Evolutionary conservation across 2,329 filamentous ascomycete species (phyloP).

Genomic region (Thelonectria rubi): DNA sequence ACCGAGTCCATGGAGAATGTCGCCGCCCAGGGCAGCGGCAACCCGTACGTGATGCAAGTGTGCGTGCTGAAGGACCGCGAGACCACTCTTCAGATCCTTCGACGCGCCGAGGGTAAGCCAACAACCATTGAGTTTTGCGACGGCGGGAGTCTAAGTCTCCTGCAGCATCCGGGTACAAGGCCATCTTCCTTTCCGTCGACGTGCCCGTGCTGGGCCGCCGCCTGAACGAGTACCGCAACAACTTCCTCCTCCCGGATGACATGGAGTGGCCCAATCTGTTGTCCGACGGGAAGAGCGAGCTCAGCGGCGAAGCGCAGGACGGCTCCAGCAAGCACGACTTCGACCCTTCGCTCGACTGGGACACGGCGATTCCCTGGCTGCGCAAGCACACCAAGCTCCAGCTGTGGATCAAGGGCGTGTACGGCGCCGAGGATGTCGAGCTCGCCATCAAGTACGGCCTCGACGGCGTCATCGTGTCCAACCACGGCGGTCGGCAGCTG

Average conservation of each 20-base stretch:
- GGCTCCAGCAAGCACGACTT: conserved; percentile 30
- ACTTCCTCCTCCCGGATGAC: conserved; percentile 59
- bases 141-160: not conserved
- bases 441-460: conserved; percentile 43
- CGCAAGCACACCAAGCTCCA: conserved; percentile 57
- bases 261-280: conserved; percentile 45
- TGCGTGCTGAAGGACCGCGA: conserved; percentile 36
- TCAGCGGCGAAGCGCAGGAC: conserved; percentile 25
- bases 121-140: not conserved
- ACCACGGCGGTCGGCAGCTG: conserved; percentile 41
- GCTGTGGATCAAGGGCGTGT: conserved; percentile 48
- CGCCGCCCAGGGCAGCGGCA: conserved; percentile 29
- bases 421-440: conserved; percentile 45
- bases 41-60: conserved; percentile 40
- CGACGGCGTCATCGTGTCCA: conserved; percentile 43
- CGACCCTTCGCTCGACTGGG: conserved; percentile 63
- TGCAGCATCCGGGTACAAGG: conserved; percentile 53
- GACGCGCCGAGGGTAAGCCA: conserved; percentile 33
- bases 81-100: conserved; percentile 33
- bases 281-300: conserved; percentile 43
- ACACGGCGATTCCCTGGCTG: conserved; percentile 69
- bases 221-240: conserved; percentile 58
- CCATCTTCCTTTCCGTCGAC: conserved; percentile 67
- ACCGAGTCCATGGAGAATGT: conserved; percentile 38
- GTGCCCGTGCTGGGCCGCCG: conserved; percentile 60